phyloP scores from a whole-genome alignment of 2,329 filamentous ascomycete species.

The Phaeophleospora eucalypticola region DNA sequence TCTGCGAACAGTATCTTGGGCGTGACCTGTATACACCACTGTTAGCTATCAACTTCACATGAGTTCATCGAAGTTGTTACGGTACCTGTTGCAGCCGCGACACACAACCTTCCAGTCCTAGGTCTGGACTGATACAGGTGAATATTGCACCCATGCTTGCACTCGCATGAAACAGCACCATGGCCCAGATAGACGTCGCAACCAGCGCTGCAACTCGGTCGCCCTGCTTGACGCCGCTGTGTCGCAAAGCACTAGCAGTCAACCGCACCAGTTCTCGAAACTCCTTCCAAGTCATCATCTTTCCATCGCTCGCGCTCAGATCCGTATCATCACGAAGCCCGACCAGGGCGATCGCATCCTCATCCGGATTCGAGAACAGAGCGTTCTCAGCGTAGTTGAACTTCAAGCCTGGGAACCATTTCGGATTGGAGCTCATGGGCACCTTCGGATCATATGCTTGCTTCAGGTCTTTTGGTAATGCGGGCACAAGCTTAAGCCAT shows the following conservation, averaged over 20 bases:
- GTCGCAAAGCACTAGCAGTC: conserved; percentile 37
- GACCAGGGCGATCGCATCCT: conserved; percentile 36
- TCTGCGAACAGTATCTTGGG: conserved; percentile 41
- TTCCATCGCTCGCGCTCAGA: conserved; percentile 28
- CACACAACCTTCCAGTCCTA: conserved; percentile 37
- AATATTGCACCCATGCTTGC: conserved; percentile 43
- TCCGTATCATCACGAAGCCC: conserved; percentile 39
- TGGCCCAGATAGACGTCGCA: conserved; percentile 41
- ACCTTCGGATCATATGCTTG: conserved; percentile 37
- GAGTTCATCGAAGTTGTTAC: too few species aligned
- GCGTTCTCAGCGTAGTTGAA: conserved; percentile 43
- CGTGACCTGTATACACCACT: conserved; percentile 27
- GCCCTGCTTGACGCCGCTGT: conserved; percentile 36
- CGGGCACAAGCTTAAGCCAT: conserved; percentile 36
- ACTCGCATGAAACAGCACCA: conserved; percentile 40
- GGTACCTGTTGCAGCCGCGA: conserved; percentile 36
- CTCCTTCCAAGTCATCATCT: conserved; percentile 39
- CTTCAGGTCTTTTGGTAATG: conserved; percentile 30
- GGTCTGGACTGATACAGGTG: conserved; percentile 43
- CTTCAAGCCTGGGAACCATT: conserved; percentile 37
- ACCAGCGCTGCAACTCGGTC: conserved; percentile 41
- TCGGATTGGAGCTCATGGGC: conserved; percentile 37
- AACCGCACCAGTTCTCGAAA: conserved; percentile 38
- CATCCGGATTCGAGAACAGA: conserved; percentile 35
- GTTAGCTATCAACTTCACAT: too few species aligned